These are phyloP conservation scores for Penicillium sumatraense DNA, from an alignment of 2,329 filamentous ascomycete genomes.

Conservation along the genomic window DNA sequence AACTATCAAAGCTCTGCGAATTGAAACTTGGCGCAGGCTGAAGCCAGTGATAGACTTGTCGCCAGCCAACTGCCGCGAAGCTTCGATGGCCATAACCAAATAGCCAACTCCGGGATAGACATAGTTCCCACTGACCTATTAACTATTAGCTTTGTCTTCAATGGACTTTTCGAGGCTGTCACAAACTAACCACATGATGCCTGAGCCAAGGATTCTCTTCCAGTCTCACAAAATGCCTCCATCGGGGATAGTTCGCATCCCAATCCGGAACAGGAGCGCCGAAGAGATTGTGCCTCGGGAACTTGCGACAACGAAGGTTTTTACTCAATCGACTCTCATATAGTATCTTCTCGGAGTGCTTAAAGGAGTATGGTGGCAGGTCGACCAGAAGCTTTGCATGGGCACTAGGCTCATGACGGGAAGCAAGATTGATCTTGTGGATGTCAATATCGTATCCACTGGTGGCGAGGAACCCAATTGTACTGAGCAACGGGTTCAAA, in stretches of 20 bases:
- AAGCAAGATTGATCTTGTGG: slow-evolving; percentile 27
- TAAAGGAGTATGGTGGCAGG: slow-evolving; percentile 35
- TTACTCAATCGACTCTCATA: slow-evolving; percentile 35
- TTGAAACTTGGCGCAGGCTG: slow-evolving; percentile 28
- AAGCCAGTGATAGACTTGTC: slow-evolving; percentile 18
- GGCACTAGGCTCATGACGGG: background rate
- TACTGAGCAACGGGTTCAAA: slow-evolving; percentile 21
- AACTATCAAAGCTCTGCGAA: slow-evolving; percentile 34
- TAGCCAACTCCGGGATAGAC: slow-evolving; percentile 36
- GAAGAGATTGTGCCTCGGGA: slow-evolving; percentile 36
- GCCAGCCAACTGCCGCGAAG: slow-evolving; percentile 28
- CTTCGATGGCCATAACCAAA: slow-evolving; percentile 36
- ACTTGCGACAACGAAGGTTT: slow-evolving; percentile 30
- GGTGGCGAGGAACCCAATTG: slow-evolving; percentile 24
- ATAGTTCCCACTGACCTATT: slow-evolving; percentile 23
- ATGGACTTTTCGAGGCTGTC: background rate
- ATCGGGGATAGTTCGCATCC: slow-evolving; percentile 30
- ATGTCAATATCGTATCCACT: slow-evolving; percentile 28
- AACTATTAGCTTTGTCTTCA: slow-evolving; percentile 1
- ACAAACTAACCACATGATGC: slow-evolving; percentile 35
- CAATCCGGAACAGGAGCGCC: slow-evolving; percentile 36
- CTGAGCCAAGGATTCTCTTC: slow-evolving; percentile 37
- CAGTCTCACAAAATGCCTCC: slow-evolving; percentile 35
- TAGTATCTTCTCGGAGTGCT: slow-evolving; percentile 27
- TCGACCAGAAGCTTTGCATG: slow-evolving; percentile 26